Conservation (phyloP, 306 rosid genomes). For the Castanospermum australe region DNA sequence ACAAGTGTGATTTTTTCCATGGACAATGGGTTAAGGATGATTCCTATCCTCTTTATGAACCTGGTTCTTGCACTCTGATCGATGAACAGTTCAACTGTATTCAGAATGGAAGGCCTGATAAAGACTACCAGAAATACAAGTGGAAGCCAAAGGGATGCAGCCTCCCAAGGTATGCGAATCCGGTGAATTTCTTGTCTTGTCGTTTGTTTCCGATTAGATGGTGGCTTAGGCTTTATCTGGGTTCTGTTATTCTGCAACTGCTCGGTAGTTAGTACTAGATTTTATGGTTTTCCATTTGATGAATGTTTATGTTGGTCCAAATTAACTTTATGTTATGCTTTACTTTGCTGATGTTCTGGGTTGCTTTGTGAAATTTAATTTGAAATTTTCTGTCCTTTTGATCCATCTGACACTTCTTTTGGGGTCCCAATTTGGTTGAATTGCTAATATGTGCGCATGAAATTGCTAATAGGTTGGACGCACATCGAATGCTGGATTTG, state of each 20-base stretch:
- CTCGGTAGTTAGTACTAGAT: not conserved
- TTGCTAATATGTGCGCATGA: not conserved
- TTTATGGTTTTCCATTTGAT: not conserved
- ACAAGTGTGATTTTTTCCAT: constrained; percentile 72
- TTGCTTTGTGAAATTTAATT: not conserved
- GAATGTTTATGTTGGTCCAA: not conserved
- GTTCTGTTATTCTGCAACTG: constrained; percentile 1
- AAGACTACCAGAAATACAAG: constrained; percentile 58
- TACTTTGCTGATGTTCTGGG: not conserved
- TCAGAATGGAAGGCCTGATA: constrained; percentile 82
- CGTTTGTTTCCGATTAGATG: not conserved
- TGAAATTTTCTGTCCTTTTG: no score
- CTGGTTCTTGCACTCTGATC: constrained; percentile 73
- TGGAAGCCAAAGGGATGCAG: constrained; percentile 89
- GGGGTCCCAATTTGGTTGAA: constrained; percentile 7
- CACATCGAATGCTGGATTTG: constrained; percentile 61
- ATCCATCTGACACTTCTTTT: not conserved
- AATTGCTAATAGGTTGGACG: constrained; percentile 64
- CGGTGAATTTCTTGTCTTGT: not conserved
- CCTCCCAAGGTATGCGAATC: constrained; percentile 69
- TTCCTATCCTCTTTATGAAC: constrained; percentile 69
- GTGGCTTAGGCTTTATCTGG: not conserved
- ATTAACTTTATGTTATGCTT: not conserved
- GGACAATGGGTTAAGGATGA: constrained; percentile 89
- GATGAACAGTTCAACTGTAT: constrained; percentile 89